Conservation (phyloP, 2,329 filamentous ascomycete genomes). For the Lasiodiplodia gonubiensis region DNA sequence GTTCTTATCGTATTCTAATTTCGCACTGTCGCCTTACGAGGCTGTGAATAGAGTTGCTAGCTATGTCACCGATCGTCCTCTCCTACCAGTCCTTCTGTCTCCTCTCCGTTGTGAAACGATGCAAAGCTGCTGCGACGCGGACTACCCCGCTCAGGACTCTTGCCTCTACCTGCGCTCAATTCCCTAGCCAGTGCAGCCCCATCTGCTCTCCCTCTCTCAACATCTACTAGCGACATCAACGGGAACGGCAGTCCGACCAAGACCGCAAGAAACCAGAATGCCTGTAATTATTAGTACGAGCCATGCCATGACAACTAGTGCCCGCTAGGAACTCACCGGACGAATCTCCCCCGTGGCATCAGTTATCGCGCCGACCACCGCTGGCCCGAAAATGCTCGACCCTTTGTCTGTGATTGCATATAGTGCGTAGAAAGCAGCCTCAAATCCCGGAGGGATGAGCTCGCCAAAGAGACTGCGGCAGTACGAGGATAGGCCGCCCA, state of each 20-base stretch:
- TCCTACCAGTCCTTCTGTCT: slow-evolving; percentile 11
- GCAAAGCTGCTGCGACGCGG: not conserved
- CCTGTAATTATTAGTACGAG: slow-evolving; percentile 45
- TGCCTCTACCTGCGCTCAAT: slow-evolving; percentile 35
- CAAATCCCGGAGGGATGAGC: slow-evolving; percentile 89
- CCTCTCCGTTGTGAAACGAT: slow-evolving; percentile 18
- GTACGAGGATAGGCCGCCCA: slow-evolving; percentile 91
- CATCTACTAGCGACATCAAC: slow-evolving; percentile 82
- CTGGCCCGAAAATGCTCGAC: slow-evolving; percentile 89
- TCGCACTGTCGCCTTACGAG: not conserved
- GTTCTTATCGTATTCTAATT: slow-evolving; percentile 22
- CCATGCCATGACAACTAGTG: not conserved
- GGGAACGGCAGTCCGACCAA: slow-evolving; percentile 86
- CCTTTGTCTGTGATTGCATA: slow-evolving; percentile 99
- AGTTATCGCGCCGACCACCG: slow-evolving; percentile 91
- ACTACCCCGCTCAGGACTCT: slow-evolving; percentile 12
- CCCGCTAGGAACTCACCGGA: slow-evolving; percentile 43
- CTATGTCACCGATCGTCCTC: slow-evolving; percentile 3
- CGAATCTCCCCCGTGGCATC: slow-evolving; percentile 65
- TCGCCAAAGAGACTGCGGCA: slow-evolving; percentile 92
- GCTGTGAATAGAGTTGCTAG: not conserved
- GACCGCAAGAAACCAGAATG: slow-evolving; percentile 88
- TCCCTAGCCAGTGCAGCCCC: slow-evolving; percentile 49
- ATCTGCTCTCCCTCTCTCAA: slow-evolving; percentile 63
- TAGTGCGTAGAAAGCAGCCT: slow-evolving; percentile 94